Evolutionary conservation across 768 basidiomycete genomes (phyloP), one percentile per base, ranked within the genome.

Genomic region (Mycena vitilis): DNA sequence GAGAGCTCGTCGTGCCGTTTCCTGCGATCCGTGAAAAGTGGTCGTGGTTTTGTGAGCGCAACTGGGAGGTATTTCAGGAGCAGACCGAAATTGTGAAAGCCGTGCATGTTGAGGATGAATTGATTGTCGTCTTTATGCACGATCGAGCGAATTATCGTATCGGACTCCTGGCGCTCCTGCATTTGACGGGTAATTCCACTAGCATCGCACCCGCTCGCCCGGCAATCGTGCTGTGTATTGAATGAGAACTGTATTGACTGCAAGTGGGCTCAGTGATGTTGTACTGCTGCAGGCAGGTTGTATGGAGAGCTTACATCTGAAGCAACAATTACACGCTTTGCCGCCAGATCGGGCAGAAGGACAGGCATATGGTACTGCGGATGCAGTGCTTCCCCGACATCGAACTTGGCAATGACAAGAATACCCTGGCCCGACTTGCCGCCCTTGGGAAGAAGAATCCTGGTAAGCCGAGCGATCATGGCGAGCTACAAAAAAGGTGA

Each of bases 61-160:
- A 55, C 30, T n/a, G 61, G 67, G 0, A 73, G 70, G 22, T 25
- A 52, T 40, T 47, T 53, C 1, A 73, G 65, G 11, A 77, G 54
- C 1, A 75, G 56, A 12, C 56, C 63, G 1, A 74, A 69, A 63
- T 79, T 79, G 67, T 80, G 78, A 1, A 78, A 60, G 0, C 73
- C 73, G 57, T 75, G 71, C 10, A 71, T 70, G 45, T 79, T 79
- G 49, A 79, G 64, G 20, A 80, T 37, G 54, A 63, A 79, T 12
- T 68, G 59, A 8, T 55, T 52, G 30, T 75, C 60, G 30, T 75
- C 63, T 12, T 30, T 51, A 57, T 80, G 78, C 9, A 44, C 51
- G n/a, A 78, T 71, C 30, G 60, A 23, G 22, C 38, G 38, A 53
- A 72, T 13, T 5, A 37, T 30, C 0, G 47, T 57, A 2, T 62